phyloP scores from a whole-genome alignment of 768 basidiomycete genomes.

The Russula brevipes region DNA sequence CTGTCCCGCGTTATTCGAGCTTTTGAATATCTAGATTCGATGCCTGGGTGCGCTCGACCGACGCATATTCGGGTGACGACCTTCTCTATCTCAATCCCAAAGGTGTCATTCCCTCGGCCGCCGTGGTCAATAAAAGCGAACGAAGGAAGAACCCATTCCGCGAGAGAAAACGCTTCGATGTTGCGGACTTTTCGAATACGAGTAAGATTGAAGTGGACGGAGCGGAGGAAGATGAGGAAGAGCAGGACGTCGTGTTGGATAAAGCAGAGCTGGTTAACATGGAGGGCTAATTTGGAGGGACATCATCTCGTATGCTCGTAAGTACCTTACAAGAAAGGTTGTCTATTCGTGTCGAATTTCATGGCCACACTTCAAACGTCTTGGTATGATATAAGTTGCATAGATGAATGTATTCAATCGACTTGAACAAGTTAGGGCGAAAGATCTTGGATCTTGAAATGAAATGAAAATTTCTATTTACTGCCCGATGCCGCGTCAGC shows the following conservation, averaged over 20 bases:
- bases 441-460: too few species aligned
- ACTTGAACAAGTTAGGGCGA: too few species aligned
- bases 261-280: constrained; percentile 39
- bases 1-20: background rate
- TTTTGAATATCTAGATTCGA: constrained; percentile 53
- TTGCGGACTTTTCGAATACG: constrained; percentile 38
- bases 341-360: too few species aligned
- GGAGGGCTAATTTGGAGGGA: constrained; percentile 35
- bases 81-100: constrained; percentile 71
- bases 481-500: too few species aligned
- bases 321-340: background rate
- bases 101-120: constrained; percentile 67
- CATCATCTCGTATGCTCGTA: background rate
- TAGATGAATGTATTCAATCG: too few species aligned
- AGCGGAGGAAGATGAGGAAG: constrained; percentile 42
- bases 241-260: constrained; percentile 34
- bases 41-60: constrained; percentile 74
- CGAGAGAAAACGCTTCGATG: constrained; percentile 64
- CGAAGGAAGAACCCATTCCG: constrained; percentile 57
- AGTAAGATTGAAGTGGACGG: constrained; percentile 29
- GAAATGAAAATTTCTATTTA: too few species aligned
- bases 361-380: too few species aligned
- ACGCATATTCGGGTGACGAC: constrained; percentile 72
- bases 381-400: too few species aligned
- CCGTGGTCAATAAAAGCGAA: constrained; percentile 59